Evolutionary conservation across 1,139 yeast genomes (phyloP), one percentile per base, ranked within the genome.

Genomic region (Hyphopichia fennica): DNA sequence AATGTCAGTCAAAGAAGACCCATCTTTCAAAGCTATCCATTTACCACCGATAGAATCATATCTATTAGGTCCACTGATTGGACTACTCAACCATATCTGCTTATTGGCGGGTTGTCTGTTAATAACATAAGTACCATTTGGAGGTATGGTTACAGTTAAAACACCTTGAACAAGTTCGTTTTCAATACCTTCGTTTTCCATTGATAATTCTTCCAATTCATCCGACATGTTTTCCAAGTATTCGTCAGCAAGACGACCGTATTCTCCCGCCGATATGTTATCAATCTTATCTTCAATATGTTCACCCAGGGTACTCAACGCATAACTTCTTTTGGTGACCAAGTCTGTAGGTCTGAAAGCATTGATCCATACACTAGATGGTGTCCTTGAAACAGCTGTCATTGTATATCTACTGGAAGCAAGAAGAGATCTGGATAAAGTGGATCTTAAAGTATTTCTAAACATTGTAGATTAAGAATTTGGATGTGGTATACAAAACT

Each of bases 91-190:
- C 98, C 98, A 90, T 34, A 90, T 84, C 61, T 90, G 98, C 62
- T 85, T 84, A 63, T 88, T 90, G 2, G 96, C 96, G 1, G 97
- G 96, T 65, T 91, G 96, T 58, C 88, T 88, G 67, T 90, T 91
- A 53, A 91, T 82, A 28, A 90, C 95, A 60, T 90, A 90, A 2
- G 91, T 79, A 2, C 96, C 96, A 30, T 72, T 67, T 2, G 81
- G 77, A 2, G 89, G 87, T 28, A 86, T 59, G 3, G 72, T 75
- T 46, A 90, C 62, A 2, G 91, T 83, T 67, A 90, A 65, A 11
- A 90, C 96, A 3, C 97, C 97, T 46, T 86, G 91, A 58, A 82
- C 75, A 45, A 85, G 75, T 53, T 90, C 97, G n/a, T 83, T 81
- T 51, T 90, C 96, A 10, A 87, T 65, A 34, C 77, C 77, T 6